These are phyloP conservation scores for Exophiala alcalophila DNA, from an alignment of 2,329 filamentous ascomycete genomes.

Conservation along the genomic window DNA sequence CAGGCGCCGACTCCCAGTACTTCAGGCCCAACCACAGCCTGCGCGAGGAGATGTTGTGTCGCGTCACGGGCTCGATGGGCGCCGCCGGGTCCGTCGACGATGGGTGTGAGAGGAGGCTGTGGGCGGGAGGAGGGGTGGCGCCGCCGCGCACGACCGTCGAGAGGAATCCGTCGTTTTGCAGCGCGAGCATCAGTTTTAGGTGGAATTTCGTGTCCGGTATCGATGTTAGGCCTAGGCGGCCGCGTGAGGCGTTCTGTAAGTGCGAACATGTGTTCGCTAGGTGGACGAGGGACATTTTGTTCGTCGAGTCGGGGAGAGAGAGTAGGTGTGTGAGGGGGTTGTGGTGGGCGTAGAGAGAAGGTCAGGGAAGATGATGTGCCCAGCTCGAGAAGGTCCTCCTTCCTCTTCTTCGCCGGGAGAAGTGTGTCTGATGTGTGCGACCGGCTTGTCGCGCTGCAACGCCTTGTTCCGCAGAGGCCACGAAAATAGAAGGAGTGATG, in stretches of 20 bases:
- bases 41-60: conserved; percentile 67
- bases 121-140: conserved; percentile 53
- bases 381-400: too few relatives aligned
- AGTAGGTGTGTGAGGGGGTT: too few relatives aligned
- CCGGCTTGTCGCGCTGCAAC: too few relatives aligned
- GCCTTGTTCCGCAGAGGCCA: too few relatives aligned
- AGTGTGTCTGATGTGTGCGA: too few relatives aligned
- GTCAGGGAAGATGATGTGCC: too few relatives aligned
- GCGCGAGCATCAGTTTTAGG: conserved; percentile 68
- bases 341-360: too few relatives aligned
- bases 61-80: conserved; percentile 56
- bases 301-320: too few relatives aligned
- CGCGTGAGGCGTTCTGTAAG: conserved; percentile 81
- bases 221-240: conserved; percentile 80
- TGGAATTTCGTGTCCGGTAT: conserved; percentile 78
- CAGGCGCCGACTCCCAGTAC: conserved; percentile 80
- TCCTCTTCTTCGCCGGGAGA: too few relatives aligned
- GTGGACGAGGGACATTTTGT: conserved; percentile 68
- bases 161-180: conserved; percentile 81
- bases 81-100: conserved; percentile 39
- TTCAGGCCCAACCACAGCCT: conserved; percentile 87
- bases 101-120: conserved; percentile 53
- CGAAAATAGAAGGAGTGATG: too few relatives aligned
- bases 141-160: conserved; percentile 74
- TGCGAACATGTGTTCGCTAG: conserved; percentile 82